A percentile compares a stretch with the other conserved stretches of the same genome.
These are phyloP conservation scores for Simmondsia chinensis DNA, from an alignment of 148 eudicot species.

Conservation along the genomic window DNA sequence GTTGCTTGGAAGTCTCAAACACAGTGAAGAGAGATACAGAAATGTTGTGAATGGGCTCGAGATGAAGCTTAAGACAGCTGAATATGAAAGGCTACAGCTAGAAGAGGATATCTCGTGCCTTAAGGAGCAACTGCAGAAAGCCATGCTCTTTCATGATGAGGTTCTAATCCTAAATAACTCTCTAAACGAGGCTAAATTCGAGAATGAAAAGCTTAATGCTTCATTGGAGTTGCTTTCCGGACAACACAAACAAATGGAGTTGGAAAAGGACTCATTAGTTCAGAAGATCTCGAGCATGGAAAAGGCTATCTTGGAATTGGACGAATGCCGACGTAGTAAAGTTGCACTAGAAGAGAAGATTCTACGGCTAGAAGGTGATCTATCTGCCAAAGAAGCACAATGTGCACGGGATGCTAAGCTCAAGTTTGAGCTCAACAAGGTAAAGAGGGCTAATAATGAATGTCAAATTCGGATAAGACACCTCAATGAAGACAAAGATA, in stretches of 20 bases:
- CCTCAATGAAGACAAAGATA: conserved; percentile 56
- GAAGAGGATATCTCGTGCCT: conserved; percentile 45
- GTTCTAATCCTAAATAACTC: conserved; percentile 29
- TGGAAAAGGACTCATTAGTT: conserved; percentile 34
- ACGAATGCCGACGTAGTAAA: conserved; percentile 42
- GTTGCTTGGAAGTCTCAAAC: conserved; percentile 28
- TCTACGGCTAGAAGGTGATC: conserved; percentile 45
- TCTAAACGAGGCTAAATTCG: conserved; percentile 35
- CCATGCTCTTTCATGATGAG: conserved; percentile 48
- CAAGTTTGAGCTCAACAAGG: conserved; percentile 39
- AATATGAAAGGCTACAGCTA: conserved; percentile 56
- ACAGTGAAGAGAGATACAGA: conserved; percentile 47
- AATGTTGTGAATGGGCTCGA: conserved; percentile 38
- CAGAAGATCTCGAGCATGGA: conserved; percentile 43
- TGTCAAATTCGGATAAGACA: conserved; percentile 40
- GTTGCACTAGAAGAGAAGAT: conserved; percentile 53
- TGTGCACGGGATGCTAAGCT: conserved; percentile 48
- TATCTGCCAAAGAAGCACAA: conserved; percentile 39
- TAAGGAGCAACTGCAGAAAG: conserved; percentile 53
- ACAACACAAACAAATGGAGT: conserved; percentile 45
- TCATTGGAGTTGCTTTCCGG: conserved; percentile 27
- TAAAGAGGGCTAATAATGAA: conserved; percentile 46
- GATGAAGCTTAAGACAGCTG: conserved; percentile 50
- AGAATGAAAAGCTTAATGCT: conserved; percentile 43
- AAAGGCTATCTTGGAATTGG: conserved; percentile 42